phyloP scores from a whole-genome alignment of 495 filamentous ascomycete genomes.

The Bryoglossum gracile region DNA sequence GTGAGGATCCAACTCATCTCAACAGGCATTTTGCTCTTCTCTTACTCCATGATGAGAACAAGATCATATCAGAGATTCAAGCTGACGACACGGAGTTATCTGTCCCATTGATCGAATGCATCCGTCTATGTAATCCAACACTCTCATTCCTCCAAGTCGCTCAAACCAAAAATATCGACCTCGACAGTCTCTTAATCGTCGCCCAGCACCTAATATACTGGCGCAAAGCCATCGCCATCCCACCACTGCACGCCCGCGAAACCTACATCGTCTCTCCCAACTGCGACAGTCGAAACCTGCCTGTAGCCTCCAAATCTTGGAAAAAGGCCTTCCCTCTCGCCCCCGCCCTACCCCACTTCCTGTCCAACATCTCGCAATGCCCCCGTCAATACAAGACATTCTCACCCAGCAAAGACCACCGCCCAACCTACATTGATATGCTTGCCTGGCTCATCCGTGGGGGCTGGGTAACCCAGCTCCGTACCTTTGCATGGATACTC shows the following conservation, averaged over 20 bases:
- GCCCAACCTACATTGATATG: constrained; percentile 78
- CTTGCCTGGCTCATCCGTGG: constrained; percentile 86
- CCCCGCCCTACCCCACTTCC: constrained; percentile 75
- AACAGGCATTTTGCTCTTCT: constrained; percentile 83
- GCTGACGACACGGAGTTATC: constrained; percentile 64
- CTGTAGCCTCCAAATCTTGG: constrained; percentile 64
- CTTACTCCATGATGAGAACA: constrained; percentile 74
- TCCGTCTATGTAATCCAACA: constrained; percentile 73
- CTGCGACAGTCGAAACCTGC: constrained; percentile 69
- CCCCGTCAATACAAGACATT: constrained; percentile 74
- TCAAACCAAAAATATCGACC: constrained; percentile 59
- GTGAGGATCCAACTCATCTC: constrained; percentile 52
- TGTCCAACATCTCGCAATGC: constrained; percentile 64
- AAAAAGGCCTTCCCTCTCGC: constrained; percentile 69
- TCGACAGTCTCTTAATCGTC: constrained; percentile 72
- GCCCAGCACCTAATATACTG: constrained; percentile 92
- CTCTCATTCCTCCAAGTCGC: constrained; percentile 68
- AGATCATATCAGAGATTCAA: constrained; percentile 77
- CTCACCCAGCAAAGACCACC: constrained; percentile 84
- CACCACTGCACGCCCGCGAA: constrained; percentile 81
- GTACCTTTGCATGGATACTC: constrained; percentile 78
- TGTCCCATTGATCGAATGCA: constrained; percentile 70
- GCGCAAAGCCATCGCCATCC: constrained; percentile 85
- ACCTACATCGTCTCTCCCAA: constrained; percentile 93
- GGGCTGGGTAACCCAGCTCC: constrained; percentile 86